These are phyloP conservation scores for Agrocybe praecox DNA, from an alignment of 768 basidiomycete genomes.

Conservation along the genomic window DNA sequence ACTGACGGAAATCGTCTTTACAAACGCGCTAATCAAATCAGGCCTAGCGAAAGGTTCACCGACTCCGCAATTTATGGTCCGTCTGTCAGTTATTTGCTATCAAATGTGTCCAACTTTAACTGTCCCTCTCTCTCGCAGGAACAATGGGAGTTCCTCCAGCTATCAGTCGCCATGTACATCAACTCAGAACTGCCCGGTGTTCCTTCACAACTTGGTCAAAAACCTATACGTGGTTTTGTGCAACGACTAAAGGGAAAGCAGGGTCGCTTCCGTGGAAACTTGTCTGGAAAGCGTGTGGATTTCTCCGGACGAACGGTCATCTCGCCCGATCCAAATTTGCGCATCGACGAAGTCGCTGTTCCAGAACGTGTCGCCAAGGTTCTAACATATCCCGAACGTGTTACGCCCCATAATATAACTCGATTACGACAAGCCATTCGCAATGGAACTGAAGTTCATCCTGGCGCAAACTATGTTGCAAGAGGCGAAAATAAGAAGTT, in stretches of 20 bases:
- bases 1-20: slow-evolving; percentile 94
- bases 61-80: slow-evolving; percentile 87
- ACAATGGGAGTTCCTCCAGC: slow-evolving; percentile 97
- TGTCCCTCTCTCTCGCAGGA: slow-evolving; percentile 50
- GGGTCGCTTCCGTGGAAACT: slow-evolving; percentile 96
- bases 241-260: slow-evolving; percentile 99
- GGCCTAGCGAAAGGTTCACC: slow-evolving; percentile 87
- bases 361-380: slow-evolving; percentile 95
- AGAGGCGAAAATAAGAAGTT: slow-evolving; percentile 88
- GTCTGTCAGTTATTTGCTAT: slow-evolving; percentile 1
- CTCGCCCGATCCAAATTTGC: slow-evolving; percentile 97
- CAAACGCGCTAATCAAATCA: slow-evolving; percentile 90
- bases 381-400: slow-evolving; percentile 94
- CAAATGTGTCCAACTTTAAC: neutral
- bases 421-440: slow-evolving; percentile 72
- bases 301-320: slow-evolving; percentile 99
- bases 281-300: slow-evolving; percentile 98
- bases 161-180: slow-evolving; percentile 96
- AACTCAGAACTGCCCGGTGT: slow-evolving; percentile 97
- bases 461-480: slow-evolving; percentile 94
- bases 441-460: slow-evolving; percentile 90
- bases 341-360: slow-evolving; percentile 98
- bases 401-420: slow-evolving; percentile 89
- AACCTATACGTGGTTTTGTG: slow-evolving; percentile 96
- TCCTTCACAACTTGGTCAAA: slow-evolving; percentile 82